Evolutionary conservation across 257 asterid species (phyloP).

Genomic region (Echium plantagineum): DNA sequence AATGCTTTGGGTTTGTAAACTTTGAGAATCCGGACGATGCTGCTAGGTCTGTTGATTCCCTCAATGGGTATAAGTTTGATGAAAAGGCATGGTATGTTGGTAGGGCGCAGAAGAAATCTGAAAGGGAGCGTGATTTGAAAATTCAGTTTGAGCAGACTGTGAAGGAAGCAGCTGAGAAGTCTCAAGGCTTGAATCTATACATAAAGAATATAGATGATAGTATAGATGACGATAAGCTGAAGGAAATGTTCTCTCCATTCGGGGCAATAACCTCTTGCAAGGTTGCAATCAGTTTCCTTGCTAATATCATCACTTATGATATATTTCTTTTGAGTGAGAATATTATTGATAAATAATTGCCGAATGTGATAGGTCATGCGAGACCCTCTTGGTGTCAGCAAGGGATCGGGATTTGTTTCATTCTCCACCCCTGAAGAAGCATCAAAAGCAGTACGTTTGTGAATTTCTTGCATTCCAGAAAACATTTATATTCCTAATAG

Average conservation of each 20-base stretch:
- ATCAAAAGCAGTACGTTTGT: slow-evolving; percentile 65
- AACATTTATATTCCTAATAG: neutral
- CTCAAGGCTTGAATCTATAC: slow-evolving; percentile 72
- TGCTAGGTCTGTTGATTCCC: slow-evolving; percentile 70
- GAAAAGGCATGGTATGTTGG: slow-evolving; percentile 83
- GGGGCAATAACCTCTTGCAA: slow-evolving; percentile 88
- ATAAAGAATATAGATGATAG: slow-evolving; percentile 79
- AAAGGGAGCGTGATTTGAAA: slow-evolving; percentile 67
- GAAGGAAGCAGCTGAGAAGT: slow-evolving; percentile 70
- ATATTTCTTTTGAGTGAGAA: neutral
- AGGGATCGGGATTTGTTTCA: slow-evolving; percentile 97
- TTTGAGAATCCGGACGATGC: slow-evolving; percentile 90
- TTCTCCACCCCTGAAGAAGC: slow-evolving; percentile 84
- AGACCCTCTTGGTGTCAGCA: slow-evolving; percentile 79
- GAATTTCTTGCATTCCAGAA: neutral
- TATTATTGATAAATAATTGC: neutral
- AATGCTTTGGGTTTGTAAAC: slow-evolving; percentile 83
- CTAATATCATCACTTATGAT: neutral
- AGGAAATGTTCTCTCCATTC: slow-evolving; percentile 65
- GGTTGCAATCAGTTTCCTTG: slow-evolving; percentile 26
- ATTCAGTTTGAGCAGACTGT: slow-evolving; percentile 63
- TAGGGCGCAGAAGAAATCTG: slow-evolving; percentile 89
- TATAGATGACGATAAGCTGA: slow-evolving; percentile 74
- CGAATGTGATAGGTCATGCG: slow-evolving; percentile 58
- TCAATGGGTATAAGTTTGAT: slow-evolving; percentile 60